A percentile compares a stretch with the other conserved stretches of the same genome.
phyloP scores from a whole-genome alignment of 176 grass and related monocot genomes.

The sorghum (Sorghum bicolor) region Sorghum_bicolor_NCBIv3 NC_012879.2:5412001-5412500 shows the following conservation, averaged over 20 bases:
- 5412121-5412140: not conserved
- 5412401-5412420: constrained; percentile 86
- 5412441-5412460: constrained; percentile 92
- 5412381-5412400: constrained; percentile 82
- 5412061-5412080: not conserved
- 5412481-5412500: constrained; percentile 95
- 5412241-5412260: constrained; percentile 84
- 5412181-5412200: not conserved
- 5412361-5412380: constrained; percentile 66
- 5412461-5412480: constrained; percentile 94
- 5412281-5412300: constrained; percentile 71
- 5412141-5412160: not conserved
- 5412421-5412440: constrained; percentile 94
- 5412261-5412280: constrained; percentile 82
- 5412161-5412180: not conserved
- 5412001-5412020: not conserved
- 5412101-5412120: not conserved
- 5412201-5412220: constrained; percentile 5
- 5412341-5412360: constrained; percentile 75
- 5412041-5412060: not conserved
- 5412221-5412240: constrained; percentile 25
- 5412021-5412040: not conserved
- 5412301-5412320: constrained; percentile 98
- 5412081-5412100: not conserved
- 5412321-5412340: constrained; percentile 92